These are phyloP conservation scores for Yamadazyma trypodendri DNA, from an alignment of 1,139 yeast species.

Conservation along the genomic window DNA sequence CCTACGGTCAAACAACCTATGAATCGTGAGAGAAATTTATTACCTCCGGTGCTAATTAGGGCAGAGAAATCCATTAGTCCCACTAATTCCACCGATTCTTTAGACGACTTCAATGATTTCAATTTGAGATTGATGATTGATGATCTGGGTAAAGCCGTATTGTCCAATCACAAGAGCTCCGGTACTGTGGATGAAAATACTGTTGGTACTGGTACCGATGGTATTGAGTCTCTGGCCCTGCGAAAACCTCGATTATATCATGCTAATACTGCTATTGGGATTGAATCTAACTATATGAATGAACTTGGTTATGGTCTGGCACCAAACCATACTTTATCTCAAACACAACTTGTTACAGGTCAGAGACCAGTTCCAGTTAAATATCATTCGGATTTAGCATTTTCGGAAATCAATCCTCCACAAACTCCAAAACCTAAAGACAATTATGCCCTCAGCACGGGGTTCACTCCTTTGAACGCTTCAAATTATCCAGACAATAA, in stretches of 20 bases:
- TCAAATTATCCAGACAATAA: constrained; percentile 16
- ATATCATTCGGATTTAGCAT: constrained; percentile 29
- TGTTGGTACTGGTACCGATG: constrained; percentile 1
- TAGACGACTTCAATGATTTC: constrained; percentile 22
- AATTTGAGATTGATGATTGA: constrained; percentile 40
- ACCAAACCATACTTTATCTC: constrained; percentile 10
- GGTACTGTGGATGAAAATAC: background rate
- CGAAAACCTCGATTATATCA: constrained; percentile 25
- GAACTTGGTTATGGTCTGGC: constrained; percentile 18
- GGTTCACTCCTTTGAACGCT: constrained; percentile 30
- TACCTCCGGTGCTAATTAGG: constrained; percentile 31
- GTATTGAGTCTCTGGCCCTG: background rate
- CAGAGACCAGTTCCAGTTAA: constrained; percentile 21
- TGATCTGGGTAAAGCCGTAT: constrained; percentile 48
- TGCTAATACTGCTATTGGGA: constrained; percentile 32
- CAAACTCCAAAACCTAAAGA: constrained; percentile 40
- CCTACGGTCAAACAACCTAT: constrained; percentile 13
- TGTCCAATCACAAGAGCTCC: constrained; percentile 22
- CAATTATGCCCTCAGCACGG: constrained; percentile 28
- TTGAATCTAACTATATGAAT: constrained; percentile 21
- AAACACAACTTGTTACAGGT: background rate
- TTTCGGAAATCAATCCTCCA: constrained; percentile 21
- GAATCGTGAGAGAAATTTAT: constrained; percentile 21
- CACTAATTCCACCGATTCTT: constrained; percentile 2
- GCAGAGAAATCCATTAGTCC: constrained; percentile 12